phyloP scores from a whole-genome alignment of 805 yeast species.

The Lipomyces yamanashiensis region DNA sequence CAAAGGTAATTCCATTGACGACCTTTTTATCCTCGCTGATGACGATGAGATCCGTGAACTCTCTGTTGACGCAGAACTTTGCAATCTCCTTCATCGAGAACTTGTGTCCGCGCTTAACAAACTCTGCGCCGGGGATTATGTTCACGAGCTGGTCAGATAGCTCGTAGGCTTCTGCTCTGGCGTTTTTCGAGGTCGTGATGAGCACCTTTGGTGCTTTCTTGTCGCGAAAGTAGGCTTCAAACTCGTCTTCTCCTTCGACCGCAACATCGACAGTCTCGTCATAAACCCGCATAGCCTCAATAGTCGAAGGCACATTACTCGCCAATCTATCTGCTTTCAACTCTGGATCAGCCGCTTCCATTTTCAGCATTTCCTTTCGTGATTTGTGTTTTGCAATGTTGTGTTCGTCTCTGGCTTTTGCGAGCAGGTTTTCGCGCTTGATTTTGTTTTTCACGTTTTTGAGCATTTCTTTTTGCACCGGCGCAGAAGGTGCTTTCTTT shows the following conservation, averaged over 20 bases:
- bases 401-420: constrained; percentile 24
- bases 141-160: constrained; percentile 87
- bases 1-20: constrained; percentile 89
- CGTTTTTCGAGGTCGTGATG: constrained; percentile 85
- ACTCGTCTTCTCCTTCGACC: constrained; percentile 55
- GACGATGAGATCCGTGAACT: constrained; percentile 83
- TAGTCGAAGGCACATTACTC: constrained; percentile 77
- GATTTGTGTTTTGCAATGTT: constrained; percentile 76
- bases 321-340: constrained; percentile 77
- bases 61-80: constrained; percentile 76
- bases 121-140: constrained; percentile 81
- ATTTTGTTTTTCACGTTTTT: constrained; percentile 29
- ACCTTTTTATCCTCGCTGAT: constrained; percentile 92
- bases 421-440: constrained; percentile 32
- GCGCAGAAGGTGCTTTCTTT: constrained; percentile 12
- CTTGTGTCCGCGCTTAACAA: constrained; percentile 84
- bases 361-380: constrained; percentile 83
- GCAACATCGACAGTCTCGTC: constrained; percentile 74
- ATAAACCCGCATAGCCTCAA: constrained; percentile 79
- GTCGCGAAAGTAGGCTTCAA: constrained; percentile 61
- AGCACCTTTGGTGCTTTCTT: constrained; percentile 77
- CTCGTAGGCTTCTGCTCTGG: constrained; percentile 84
- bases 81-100: constrained; percentile 87
- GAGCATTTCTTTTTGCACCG: constrained; percentile 22
- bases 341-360: constrained; percentile 82